Evolutionary conservation across 2,329 filamentous ascomycete genomes (phyloP).

Genomic region (Phyllosticta capitalensis): DNA sequence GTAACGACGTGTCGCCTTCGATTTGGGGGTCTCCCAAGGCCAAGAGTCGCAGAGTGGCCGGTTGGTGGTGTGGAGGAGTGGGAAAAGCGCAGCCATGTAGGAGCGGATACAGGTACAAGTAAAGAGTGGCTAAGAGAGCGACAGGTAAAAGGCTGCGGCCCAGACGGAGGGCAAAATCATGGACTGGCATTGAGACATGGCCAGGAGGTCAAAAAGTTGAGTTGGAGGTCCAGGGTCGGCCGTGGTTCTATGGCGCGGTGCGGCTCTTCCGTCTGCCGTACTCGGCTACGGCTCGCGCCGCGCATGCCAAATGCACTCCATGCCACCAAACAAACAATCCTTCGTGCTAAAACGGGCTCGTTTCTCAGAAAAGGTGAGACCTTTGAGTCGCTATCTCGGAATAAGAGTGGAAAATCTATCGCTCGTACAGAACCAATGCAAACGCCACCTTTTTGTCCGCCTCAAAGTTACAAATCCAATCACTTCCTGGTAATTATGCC

Average conservation of each 20-base stretch:
- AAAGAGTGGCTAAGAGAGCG: constrained; percentile 60
- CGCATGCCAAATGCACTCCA: neutral
- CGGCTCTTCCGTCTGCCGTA: neutral
- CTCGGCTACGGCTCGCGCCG: neutral
- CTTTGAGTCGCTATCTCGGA: neutral
- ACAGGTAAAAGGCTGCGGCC: constrained; percentile 51
- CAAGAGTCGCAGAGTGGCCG: constrained; percentile 75
- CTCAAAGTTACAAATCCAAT: neutral
- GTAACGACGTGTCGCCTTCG: constrained; percentile 82
- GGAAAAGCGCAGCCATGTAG: constrained; percentile 78
- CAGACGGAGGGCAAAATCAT: constrained; percentile 35
- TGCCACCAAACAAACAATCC: neutral
- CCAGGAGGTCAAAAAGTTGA: neutral
- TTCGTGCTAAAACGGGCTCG: neutral
- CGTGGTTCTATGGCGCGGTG: neutral
- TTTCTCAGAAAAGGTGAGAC: neutral
- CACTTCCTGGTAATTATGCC: neutral
- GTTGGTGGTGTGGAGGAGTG: neutral
- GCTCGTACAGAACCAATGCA: neutral
- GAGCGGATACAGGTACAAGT: constrained; percentile 80
- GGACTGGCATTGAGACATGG: constrained; percentile 42
- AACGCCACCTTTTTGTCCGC: neutral
- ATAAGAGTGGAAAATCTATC: neutral
- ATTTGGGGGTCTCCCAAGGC: constrained; percentile 87
- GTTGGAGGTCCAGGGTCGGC: neutral